Base-by-base conservation (phyloP, 192 early-diverging fungal genomes). In the Linnemannia exigua region DNA sequence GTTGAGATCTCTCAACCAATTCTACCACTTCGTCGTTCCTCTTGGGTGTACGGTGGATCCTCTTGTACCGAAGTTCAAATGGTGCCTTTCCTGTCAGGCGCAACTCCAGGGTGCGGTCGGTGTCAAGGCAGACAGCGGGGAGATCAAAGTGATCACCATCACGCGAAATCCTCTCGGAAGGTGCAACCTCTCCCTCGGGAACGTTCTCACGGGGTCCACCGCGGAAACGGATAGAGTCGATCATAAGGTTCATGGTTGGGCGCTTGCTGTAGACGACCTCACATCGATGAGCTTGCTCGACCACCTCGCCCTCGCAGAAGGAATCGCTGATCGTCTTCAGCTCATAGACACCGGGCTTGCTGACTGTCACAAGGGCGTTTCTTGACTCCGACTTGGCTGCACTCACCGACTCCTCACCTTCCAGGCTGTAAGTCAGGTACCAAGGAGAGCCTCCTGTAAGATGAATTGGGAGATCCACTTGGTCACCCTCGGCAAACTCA, bases 161-260 rank as follows among this genome's bases (percentile, higher is more conserved):
- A 28, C 72, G 48, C 36, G 76, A 54, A 35, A 84, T 74, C 35
- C 46, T 74, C 70, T 84, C 82, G 0, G 76, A 84, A 0, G 82
- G 82, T n/a, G 82, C 76, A 28, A 84, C 70, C 76, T 84, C 82
- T 22, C 75, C 82, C n/a, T 84, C 82, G 7, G 82, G 82, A 6
- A 79, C 67, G 50, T 84, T 70, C 70, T 76, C 82, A 28, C 82
- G 82, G 25, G 82, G 82, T 9, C 82, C 82, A 14, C 82, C 82
- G 1, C 82, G 82, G 76, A 84, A 84, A 15, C 82, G 82, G 50
- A 84, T 84, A 31, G 82, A 84, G 51, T 84, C 82, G 48, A 84
- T 79, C 82, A 78, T 84, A 5, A 84, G 67, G 19, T 84, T 84
- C 82, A 84, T 84, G 3, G 82, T 63, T 2, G 82, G 82, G 25